These are phyloP conservation scores for Closterium sp. DNA, from an alignment of 139 green algal species.

Conservation along the genomic window DNA sequence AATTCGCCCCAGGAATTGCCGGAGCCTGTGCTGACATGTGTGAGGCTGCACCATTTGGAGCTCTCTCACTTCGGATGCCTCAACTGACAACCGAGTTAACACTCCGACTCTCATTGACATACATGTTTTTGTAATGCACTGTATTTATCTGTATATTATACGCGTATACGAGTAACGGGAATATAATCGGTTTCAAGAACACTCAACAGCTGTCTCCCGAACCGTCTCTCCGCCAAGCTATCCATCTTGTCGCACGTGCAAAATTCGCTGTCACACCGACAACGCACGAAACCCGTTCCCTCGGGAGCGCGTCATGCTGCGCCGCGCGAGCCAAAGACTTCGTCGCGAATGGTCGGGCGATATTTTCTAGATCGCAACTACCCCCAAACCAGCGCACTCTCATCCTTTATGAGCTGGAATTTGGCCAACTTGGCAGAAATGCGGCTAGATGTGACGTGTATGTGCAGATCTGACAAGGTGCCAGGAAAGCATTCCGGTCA, in stretches of 20 bases:
- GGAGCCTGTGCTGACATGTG: background rate
- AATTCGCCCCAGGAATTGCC: background rate
- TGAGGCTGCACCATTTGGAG: background rate
- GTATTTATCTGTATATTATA: no score
- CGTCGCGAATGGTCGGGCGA: background rate
- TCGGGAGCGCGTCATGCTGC: background rate
- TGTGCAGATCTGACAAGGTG: background rate
- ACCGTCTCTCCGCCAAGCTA: no score
- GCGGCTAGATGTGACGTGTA: background rate
- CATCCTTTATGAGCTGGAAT: background rate
- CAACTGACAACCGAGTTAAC: background rate
- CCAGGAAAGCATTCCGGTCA: background rate
- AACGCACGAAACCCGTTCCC: background rate
- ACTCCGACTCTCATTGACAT: background rate
- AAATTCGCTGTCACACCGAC: no score
- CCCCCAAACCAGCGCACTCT: background rate
- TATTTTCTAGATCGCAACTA: background rate
- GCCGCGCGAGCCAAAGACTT: background rate
- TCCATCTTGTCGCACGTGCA: no score
- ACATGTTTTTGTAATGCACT: no score
- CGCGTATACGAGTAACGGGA: no score
- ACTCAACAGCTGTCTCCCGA: no score
- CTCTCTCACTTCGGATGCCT: background rate
- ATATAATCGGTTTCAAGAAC: no score
- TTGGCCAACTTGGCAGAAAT: background rate